Evolutionary conservation across 2,329 filamentous ascomycete genomes (phyloP), one percentile per base, ranked within the genome.

Genomic region (Alternaria gaisen): DNA sequence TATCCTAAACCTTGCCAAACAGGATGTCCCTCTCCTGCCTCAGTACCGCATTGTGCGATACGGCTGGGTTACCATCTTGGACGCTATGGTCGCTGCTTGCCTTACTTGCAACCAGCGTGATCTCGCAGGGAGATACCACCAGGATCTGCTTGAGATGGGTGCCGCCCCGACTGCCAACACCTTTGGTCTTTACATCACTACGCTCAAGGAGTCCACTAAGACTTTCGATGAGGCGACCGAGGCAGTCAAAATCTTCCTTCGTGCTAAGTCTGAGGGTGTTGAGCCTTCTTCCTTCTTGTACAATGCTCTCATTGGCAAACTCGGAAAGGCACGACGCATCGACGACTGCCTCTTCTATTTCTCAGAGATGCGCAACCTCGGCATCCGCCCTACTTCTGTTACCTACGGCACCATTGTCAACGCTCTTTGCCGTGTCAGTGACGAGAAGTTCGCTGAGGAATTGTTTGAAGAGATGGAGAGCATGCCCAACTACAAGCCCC

Each of bases 321-420:
- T 99, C 41, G 95, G 95, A 75, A 98, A 98, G 85, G 95, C 95
- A 57, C 91, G 95, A 55, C 93, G 95, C 63, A 98, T 99, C 66
- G 95, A 99, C 70, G 95, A 99, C 82, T 98, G 94, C 76, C 87
- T 99, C 24, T 96, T 95, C 79, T 98, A 97, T 85, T 99, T 99
- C 80, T 91, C 91, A 26, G 95, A 98, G 83, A 99, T 99, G 95
- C 92, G 95, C 71, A 88, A 88, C 58, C 87, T 96, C 50, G 92
- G 93, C 57, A 94, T 99, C 75, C 94, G 94, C 72, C 95, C 95
- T 2, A 99, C 95, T 0, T 97, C 93, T 50, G 95, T 99, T 58
- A 99, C 95, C 0, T 99, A 99, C 73, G 95, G 95, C 64, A 99
- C 95, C 12, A 94, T 99, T 72, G 94, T 99, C 81, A 99, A 99